These are phyloP conservation scores for Neonectria hederae DNA, from an alignment of 2,329 filamentous ascomycete species.

Conservation along the genomic window DNA sequence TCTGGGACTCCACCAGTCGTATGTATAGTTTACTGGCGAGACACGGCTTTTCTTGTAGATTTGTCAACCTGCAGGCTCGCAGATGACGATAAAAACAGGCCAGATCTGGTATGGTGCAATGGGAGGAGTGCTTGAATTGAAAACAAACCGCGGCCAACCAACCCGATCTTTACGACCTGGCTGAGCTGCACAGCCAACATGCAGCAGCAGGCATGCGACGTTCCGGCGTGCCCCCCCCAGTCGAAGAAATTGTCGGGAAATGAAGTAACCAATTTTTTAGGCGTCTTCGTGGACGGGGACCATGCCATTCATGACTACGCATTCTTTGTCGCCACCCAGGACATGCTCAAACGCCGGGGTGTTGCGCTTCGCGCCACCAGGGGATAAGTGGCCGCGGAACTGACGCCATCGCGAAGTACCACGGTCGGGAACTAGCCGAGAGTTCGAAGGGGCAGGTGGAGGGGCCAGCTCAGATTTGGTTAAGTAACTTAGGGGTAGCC, in stretches of 20 bases:
- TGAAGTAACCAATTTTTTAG: not conserved
- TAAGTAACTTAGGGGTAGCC: too few species aligned
- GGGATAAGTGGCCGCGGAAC: not conserved
- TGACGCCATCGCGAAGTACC: conserved; percentile 5
- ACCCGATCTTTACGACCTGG: not conserved
- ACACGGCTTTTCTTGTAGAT: conserved; percentile 8
- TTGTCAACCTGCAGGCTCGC: not conserved
- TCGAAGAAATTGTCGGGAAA: not conserved
- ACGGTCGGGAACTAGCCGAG: conserved; percentile 26
- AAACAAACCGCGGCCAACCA: not conserved
- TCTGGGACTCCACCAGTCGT: not conserved
- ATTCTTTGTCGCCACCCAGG: conserved; percentile 19
- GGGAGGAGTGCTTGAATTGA: not conserved
- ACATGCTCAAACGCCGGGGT: conserved; percentile 22
- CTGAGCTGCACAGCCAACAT: not conserved
- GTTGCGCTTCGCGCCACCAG: conserved; percentile 26
- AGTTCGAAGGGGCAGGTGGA: not conserved
- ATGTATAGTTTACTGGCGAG: not conserved
- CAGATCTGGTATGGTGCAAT: conserved; percentile 15
- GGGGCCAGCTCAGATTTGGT: not conserved
- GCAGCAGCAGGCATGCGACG: not conserved
- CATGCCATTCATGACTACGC: not conserved
- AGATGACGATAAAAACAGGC: not conserved
- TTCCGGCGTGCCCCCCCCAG: not conserved
- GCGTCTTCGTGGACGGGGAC: not conserved